phyloP scores from a whole-genome alignment of 441 rosid species.

The Pelargonium fulgidum region DNA sequence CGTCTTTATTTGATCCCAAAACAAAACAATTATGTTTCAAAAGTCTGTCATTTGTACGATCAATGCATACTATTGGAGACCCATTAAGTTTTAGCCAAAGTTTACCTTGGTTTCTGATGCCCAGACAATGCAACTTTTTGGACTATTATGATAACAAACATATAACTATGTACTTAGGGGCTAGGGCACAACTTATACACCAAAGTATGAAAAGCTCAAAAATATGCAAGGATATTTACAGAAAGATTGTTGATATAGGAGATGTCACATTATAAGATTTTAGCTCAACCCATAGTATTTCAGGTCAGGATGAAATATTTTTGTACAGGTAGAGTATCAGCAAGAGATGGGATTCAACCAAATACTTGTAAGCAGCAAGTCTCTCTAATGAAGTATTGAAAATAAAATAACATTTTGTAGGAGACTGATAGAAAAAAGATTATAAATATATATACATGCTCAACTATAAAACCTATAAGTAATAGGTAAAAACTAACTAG shows the following conservation, averaged over 20 bases:
- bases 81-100: not conserved
- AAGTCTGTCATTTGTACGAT: not conserved
- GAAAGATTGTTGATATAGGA: too few relatives aligned
- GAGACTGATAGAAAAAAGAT: not conserved
- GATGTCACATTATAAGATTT: too few relatives aligned
- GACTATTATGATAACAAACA: not conserved
- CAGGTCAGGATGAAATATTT: too few relatives aligned
- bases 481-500: not conserved
- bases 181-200: not conserved
- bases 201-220: not conserved
- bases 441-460: not conserved
- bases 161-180: slow-evolving; percentile 3
- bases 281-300: too few relatives aligned
- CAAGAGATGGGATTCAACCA: not conserved
- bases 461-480: not conserved
- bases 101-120: slow-evolving; percentile 2
- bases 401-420: not conserved
- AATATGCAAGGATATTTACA: too few relatives aligned
- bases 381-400: not conserved
- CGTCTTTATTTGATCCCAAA: not conserved
- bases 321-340: not conserved
- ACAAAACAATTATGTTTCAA: not conserved
- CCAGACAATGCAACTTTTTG: too few relatives aligned
- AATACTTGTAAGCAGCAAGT: slow-evolving; percentile 5
- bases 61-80: not conserved